A percentile compares a stretch with the other conserved stretches of the same genome.
Evolutionary conservation across 1,284 basidiomycete species (phyloP).

Genomic region (Tilletia caries): DNA sequence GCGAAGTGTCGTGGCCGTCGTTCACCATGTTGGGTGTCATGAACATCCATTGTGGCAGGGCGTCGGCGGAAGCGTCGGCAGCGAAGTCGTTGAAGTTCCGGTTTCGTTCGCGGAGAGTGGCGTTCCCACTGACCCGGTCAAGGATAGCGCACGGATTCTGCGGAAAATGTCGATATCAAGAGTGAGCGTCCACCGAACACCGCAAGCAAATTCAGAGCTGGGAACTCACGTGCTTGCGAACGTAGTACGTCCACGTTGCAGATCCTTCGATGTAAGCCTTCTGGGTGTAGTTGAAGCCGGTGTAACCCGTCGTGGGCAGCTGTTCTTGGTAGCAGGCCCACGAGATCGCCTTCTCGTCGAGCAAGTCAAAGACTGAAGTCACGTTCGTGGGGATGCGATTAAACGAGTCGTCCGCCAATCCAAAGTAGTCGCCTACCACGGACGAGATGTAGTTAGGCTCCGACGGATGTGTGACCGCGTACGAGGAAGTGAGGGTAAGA

Average conservation of each 20-base stretch:
- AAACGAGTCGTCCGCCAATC: conserved; percentile 60
- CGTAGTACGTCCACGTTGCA: conserved; percentile 55
- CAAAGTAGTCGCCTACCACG: conserved; percentile 64
- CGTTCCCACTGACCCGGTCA: conserved; percentile 58
- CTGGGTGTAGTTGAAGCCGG: conserved; percentile 56
- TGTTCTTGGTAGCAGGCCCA: conserved; percentile 58
- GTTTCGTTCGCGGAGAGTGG: conserved; percentile 58
- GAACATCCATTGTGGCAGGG: conserved; percentile 65
- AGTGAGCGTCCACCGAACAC: conserved; percentile 20
- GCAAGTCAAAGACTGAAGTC: conserved; percentile 65
- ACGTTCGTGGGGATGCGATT: conserved; percentile 56
- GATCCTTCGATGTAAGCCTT: conserved; percentile 59
- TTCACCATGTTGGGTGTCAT: conserved; percentile 66
- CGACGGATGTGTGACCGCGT: conserved; percentile 54
- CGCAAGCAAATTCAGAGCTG: conserved; percentile 56
- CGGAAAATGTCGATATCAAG: too few species aligned
- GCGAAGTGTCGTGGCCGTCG: conserved; percentile 64
- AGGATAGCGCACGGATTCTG: conserved; percentile 60
- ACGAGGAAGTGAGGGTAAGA: conserved; percentile 60
- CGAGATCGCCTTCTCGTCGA: conserved; percentile 60
- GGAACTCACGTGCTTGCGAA: conserved; percentile 29
- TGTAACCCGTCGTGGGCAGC: conserved; percentile 62
- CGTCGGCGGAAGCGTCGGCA: conserved; percentile 58
- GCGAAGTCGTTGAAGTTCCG: conserved; percentile 65
- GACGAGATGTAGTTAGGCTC: conserved; percentile 13